Conservation (phyloP, 371 early-diverging fungal species). For the Smittium culicis region DNA sequence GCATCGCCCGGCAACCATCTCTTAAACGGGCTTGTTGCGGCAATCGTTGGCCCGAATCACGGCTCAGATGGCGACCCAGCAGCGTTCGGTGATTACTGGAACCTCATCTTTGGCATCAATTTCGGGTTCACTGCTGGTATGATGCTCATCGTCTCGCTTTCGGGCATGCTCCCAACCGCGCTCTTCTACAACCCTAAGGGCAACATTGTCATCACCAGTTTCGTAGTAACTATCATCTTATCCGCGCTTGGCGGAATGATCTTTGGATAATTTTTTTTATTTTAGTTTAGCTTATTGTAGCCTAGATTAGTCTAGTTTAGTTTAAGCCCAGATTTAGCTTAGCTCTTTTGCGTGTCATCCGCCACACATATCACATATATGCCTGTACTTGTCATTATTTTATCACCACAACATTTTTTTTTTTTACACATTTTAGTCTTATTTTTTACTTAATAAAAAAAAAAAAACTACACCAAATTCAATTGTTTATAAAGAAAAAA, state of each 20-base stretch:
- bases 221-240: conserved; percentile 12
- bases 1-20: not conserved
- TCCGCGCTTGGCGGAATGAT: not conserved
- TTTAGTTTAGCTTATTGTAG: too few relatives aligned
- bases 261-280: too few relatives aligned
- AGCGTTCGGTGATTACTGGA: not conserved
- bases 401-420: too few relatives aligned
- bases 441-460: too few relatives aligned
- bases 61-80: not conserved
- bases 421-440: too few relatives aligned
- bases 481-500: too few relatives aligned
- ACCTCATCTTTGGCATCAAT: conserved; percentile 16
- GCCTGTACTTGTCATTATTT: too few relatives aligned
- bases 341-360: too few relatives aligned
- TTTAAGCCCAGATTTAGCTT: too few relatives aligned
- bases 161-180: conserved; percentile 34
- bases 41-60: not conserved
- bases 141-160: conserved; percentile 45
- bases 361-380: too few relatives aligned
- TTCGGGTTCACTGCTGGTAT: conserved; percentile 39
- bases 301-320: too few relatives aligned
- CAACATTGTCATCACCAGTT: conserved; percentile 17
- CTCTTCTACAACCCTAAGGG: conserved; percentile 24
- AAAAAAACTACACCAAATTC: too few relatives aligned
- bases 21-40: conserved; percentile 5